Evolutionary conservation across 2,329 filamentous ascomycete species (phyloP), one percentile per base, ranked within the genome.

Genomic region (Ophiocordyceps australis): DNA sequence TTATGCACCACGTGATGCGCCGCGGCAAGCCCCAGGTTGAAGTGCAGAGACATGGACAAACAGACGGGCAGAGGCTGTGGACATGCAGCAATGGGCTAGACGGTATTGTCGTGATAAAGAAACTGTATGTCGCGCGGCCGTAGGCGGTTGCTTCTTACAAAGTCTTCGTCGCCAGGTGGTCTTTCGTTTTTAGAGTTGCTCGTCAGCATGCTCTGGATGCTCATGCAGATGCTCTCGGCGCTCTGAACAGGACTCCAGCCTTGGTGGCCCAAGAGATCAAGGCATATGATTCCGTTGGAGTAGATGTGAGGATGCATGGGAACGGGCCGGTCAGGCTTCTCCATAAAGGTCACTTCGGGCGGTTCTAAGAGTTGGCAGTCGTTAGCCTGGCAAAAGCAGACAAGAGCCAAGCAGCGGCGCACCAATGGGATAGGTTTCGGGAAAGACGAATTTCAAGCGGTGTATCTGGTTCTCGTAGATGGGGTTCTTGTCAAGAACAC

Each of bases 231-330:
- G 42, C 79, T 92, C 57, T 95, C 86, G 7, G 94, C 89, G 31
- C 86, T 94, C 47, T 98, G 89, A 0, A 98, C 86, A 0, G 89
- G 89, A 24, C 78, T 89, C 89, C 89, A 98, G 29, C 89, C 89
- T 35, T 82, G 74, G 8, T 67, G 61, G 27, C 82, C 82, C 7
- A 98, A 71, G 2, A 98, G 67, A 41, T 98, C 89, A 25, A 98
- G 75, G 43, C 89, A 98, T 46, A 98, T 98, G 49, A 95, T 93
- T 39, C 89, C 89, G 51, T 98, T 98, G 39, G 79, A 89, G 58
- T 98, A 98, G 50, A 98, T 80, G 55, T 98, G 89, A 4, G 89
- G 89, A 43, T 98, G 89, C 49, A 93, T 85, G 1, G 89, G 89
- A 40, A 98, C 85, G 20, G 65, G 62, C 23, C 70, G 65, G 38